These are phyloP conservation scores for Fusarium domesticum DNA, from an alignment of 2,329 filamentous ascomycete species.

Conservation along the genomic window DNA sequence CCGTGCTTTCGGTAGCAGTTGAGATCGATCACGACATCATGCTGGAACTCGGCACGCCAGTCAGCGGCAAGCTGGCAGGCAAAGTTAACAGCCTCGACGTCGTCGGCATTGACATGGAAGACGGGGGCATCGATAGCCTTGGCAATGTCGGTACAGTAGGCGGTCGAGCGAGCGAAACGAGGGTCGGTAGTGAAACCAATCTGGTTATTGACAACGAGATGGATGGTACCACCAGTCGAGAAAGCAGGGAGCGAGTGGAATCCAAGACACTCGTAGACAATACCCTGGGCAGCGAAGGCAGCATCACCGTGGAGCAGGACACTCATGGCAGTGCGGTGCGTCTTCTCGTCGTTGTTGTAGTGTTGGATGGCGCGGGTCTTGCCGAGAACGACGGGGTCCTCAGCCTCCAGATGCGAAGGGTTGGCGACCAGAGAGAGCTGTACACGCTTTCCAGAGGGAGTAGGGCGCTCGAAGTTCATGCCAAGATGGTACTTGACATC, in stretches of 20 bases:
- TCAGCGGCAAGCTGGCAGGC: conserved; percentile 96
- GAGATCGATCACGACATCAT: conserved; percentile 95
- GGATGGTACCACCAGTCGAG: conserved; percentile 95
- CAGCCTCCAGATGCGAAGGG: conserved; percentile 95
- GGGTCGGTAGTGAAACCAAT: conserved; percentile 99
- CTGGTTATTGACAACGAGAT: conserved; percentile 98
- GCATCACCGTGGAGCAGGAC: conserved; percentile 96
- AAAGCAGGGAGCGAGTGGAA: conserved; percentile 95
- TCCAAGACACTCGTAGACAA: conserved; percentile 97
- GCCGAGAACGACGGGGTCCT: conserved; percentile 95
- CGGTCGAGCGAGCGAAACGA: conserved; percentile 92
- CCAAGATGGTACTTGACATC: conserved; percentile 99
- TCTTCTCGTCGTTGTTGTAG: conserved; percentile 95
- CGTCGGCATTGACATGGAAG: conserved; percentile 98
- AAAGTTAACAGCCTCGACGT: conserved; percentile 97
- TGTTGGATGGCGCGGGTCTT: conserved; percentile 98
- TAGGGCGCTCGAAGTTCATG: conserved; percentile 99
- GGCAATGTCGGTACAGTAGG: conserved; percentile 98
- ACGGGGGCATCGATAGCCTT: conserved; percentile 98
- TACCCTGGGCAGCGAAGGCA: conserved; percentile 91
- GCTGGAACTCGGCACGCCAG: conserved; percentile 98
- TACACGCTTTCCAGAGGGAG: conserved; percentile 97
- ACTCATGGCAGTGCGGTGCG: conserved; percentile 87
- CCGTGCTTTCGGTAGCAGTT: conserved; percentile 99
- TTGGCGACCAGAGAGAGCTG: conserved; percentile 98